These are phyloP conservation scores for Gardenia jasminoides DNA, from an alignment of 257 asterid species.

Conservation along the genomic window DNA sequence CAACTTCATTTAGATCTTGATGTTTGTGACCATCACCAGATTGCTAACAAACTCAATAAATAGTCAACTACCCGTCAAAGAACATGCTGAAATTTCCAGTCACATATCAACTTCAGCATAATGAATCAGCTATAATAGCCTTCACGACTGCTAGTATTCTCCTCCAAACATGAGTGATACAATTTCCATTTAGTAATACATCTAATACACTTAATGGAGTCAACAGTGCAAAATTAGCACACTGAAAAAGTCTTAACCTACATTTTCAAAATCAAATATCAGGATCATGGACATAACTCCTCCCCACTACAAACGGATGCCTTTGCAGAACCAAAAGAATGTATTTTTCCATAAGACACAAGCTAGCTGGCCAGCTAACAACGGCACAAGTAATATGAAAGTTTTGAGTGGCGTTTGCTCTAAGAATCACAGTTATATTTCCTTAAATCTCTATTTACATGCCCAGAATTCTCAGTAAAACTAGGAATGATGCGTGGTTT, in stretches of 20 bases:
- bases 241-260: not conserved
- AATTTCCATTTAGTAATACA: not conserved
- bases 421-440: not conserved
- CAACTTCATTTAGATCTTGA: not conserved
- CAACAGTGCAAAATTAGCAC: not conserved
- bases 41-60: not conserved
- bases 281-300: not conserved
- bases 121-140: not conserved
- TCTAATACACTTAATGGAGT: too few relatives aligned
- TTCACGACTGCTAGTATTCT: not conserved
- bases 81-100: not conserved
- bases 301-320: not conserved
- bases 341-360: not conserved
- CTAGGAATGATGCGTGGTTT: slow-evolving; percentile 8
- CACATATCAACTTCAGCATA: not conserved
- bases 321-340: not conserved
- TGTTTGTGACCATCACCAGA: not conserved
- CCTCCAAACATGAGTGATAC: not conserved
- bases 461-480: not conserved
- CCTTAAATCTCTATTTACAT: not conserved
- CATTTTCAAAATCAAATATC: not conserved
- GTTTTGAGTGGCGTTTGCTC: not conserved
- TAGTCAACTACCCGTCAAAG: not conserved
- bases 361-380: not conserved
- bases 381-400: not conserved